Evolutionary conservation across 2,329 filamentous ascomycete species (phyloP), one percentile per base, ranked within the genome.

Genomic region (Neophaeococcomyces mojaviensis): DNA sequence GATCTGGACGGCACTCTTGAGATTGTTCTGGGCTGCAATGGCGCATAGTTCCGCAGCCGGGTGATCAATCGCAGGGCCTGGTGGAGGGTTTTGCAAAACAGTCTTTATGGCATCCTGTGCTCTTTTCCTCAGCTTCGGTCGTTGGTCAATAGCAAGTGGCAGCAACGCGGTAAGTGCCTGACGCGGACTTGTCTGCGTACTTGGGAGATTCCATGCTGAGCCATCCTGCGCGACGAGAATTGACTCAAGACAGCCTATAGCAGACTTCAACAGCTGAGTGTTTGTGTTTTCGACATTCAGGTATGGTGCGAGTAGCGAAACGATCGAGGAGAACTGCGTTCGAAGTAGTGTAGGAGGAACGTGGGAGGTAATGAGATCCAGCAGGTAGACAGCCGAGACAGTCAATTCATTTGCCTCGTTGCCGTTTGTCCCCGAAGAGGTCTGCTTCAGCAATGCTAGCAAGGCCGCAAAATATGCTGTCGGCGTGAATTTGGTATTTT

Each of bases 381-480:
- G 87, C 13, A 98, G 82, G 67, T 98, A 98, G 57, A 98, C 85
- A 54, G 94, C 84, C 2, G 90, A 86, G 18, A 85, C 81, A 26
- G 86, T 84, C 50, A 94, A 73, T 54, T 94, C 88, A 64, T 86
- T 86, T 63, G 90, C 90, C 46, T 85, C 72, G 45, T 80, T 79
- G 42, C 80, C 83, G 47, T 75, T 69, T 53, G 71, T 66, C 38
- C 66, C 73, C 32, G 76, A 79, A 44, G 85, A 76, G 22, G 87
- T 83, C 67, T 94, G 86, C 58, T 81, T 79, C 2, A 98, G 78
- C 3, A 98, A 77, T 31, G 89, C 87, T 37, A 98, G 76, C 4
- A 98, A 79, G n/a, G 92, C 89, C 13, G 89, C 89, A 62, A 97
- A 96, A 69, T 97, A 98, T 50, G 85, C 88, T 13, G 92, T 96